Evolutionary conservation across 176 grass and related monocot genomes (phyloP), one percentile per base, ranked within the genome.

Genomic region (Chrysopogon serrulatus): DNA sequence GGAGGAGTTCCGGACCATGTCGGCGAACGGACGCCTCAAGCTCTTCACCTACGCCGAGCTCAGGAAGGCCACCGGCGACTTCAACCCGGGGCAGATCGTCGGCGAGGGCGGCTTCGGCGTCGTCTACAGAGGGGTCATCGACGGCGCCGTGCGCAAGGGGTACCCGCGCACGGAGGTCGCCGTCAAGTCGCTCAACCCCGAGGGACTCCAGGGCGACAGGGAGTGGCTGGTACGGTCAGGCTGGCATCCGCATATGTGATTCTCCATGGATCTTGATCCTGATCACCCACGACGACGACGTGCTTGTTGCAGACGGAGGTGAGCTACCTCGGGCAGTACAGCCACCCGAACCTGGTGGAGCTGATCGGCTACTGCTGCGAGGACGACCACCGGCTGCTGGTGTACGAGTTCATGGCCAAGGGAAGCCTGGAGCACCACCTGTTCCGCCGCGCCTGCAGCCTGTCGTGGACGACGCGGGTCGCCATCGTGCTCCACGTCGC

Each of bases 181-280:
- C 48, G 90, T 96, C 35, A 93, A 96, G 91, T 37, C 83, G 71
- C 89, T 96, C 79, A 96, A 96, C 71, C 83, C 68, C 1, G 86
- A 85, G 6, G 87, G 94, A n/a, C 88, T 87, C 39, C 94, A 96
- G 74, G 94, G 94, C 2, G 94, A 96, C 83, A 88, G 89, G 68
- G 94, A 96, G 80, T 96, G 94, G 94, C 80, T 96, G 91, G 93
- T 39, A 39, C n/a, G n/a, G n/a, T n/a, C n/a, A n/a, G n/a, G n/a
- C n/a, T n/a, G n/a, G n/a, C n/a, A n/a, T n/a, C n/a, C n/a, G n/a
- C n/a, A n/a, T n/a, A n/a, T n/a, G n/a, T n/a, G n/a, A n/a, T n/a
- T n/a, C n/a, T n/a, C n/a, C n/a, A n/a, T n/a, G n/a, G n/a, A n/a
- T n/a, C n/a, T n/a, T n/a, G n/a, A n/a, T n/a, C n/a, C n/a, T n/a